Evolutionary conservation across 176 grass and related monocot genomes (phyloP), one percentile per base, ranked within the genome.

Genomic region (Juncus inflexus): DNA sequence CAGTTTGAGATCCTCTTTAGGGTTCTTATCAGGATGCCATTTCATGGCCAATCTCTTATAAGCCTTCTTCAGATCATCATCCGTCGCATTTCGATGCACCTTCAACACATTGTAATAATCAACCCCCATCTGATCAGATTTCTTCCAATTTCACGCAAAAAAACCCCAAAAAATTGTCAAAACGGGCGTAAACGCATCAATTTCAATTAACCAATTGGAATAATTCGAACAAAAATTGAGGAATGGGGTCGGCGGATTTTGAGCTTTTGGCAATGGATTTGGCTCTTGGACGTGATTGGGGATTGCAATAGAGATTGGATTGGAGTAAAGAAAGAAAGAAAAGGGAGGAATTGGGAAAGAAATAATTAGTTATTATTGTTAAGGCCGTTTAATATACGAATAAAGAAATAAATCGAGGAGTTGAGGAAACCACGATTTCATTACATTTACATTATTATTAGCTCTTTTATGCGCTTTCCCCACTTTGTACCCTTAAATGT

Each of bases 31-130:
- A 8, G 86, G 90, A 68, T 95, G 90, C 85, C 86, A 95, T 64
- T 76, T 85, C 90, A 95, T 95, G 11, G 82, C 90, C 56, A 95
- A 42, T 75, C 85, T 68, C 57, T 82, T 74, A 60, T 95, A 95
- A 35, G 90, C 65, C 65, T 89, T 95, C 79, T 95, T 95, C 51
- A 95, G 85, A 69, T 83, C 82, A 2, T 95, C 90, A 73, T 89
- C 85, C 52, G 82, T 95, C 13, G 82, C 90, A 76, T 75, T 73
- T 60, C 90, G 82, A 67, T 86, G 83, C 52, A 95, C 85, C 82
- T 86, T 95, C 56, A 95, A 83, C 70, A 95, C 78, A 62, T 83
- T 95, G 83, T 95, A 95, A 76, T 95, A 95, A 73, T 89, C 90
- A 73, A 66, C 55, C 60, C 90, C 90, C 90, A 86, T 95, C 68